Evolutionary conservation across 371 early-diverging fungal species (phyloP), one percentile per base, ranked within the genome.

Genomic region (Haplosporangium sp.): DNA sequence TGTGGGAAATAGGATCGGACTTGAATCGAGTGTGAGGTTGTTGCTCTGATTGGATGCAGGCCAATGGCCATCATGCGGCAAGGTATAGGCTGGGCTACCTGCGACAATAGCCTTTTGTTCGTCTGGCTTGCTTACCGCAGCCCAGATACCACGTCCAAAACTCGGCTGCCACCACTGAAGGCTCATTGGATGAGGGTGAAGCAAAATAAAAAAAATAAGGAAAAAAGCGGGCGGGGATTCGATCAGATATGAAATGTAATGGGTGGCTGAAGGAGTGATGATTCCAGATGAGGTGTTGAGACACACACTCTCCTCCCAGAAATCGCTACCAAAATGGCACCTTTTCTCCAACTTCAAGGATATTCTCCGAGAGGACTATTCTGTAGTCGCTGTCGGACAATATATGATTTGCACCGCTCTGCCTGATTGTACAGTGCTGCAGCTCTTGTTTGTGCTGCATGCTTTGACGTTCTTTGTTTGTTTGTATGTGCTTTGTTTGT

Each of bases 11-110:
- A 4, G 55, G 55, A 55, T 37, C 55, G 55, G 55, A 55, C 55
- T 55, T 55, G 50, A 50, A 50, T 50, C 20, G 50, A 10, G 20
- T 10, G n/a, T 38, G 37, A 37, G 37, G 18, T 14, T 55, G 6
- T 8, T 6, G 40, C n/a, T 18, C 38, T 55, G 55, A 55, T 55
- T 55, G 55, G 55, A 41, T n/a, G n/a, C 55, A 16, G 5, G 37
- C 37, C 41, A 8, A 40, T 38, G 40, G 10, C 55, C 37, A 40
- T 40, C 55, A 55, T 55, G 55, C 41, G 55, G 40, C 55, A 55
- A 14, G 55, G n/a, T n/a, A n/a, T n/a, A n/a, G n/a, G n/a, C n/a
- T n/a, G n/a, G n/a, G 20, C 46, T 50, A 18, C 20, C 50, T 21
- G 50, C 16, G 18, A 20, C 7, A 5, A n/a, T 21, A 18, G 18